Percentiles rank a stretch among this genome's conserved stretches.
Evolutionary conservation across 2,329 filamentous ascomycete genomes (phyloP).

Genomic region (Colletotrichum godetiae): DNA sequence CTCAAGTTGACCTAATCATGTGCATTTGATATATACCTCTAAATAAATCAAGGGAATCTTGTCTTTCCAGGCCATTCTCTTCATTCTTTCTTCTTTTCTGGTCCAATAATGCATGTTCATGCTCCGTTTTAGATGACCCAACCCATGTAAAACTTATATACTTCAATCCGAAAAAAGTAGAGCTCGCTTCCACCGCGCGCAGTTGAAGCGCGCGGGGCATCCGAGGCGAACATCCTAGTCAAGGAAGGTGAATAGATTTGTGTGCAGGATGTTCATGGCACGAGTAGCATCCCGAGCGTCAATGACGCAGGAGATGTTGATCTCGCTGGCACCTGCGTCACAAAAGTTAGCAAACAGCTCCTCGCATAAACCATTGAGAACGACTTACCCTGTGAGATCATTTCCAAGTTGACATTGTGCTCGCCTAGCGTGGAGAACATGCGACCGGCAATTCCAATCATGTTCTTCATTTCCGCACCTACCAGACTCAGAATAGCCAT

Average conservation of each 20-base stretch:
- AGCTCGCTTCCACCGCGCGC: slow-evolving; percentile 5
- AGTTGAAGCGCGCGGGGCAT: background rate
- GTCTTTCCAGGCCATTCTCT: slow-evolving; percentile 14
- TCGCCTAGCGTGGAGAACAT: slow-evolving; percentile 97
- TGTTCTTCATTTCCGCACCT: slow-evolving; percentile 96
- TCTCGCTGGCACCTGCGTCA: slow-evolving; percentile 89
- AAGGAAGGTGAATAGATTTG: slow-evolving; percentile 95
- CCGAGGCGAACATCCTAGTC: slow-evolving; percentile 62
- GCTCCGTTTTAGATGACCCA: background rate
- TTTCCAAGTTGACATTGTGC: slow-evolving; percentile 96
- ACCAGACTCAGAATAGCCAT: slow-evolving; percentile 98
- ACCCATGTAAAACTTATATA: background rate
- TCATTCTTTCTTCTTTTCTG: background rate
- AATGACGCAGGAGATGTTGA: slow-evolving; percentile 99
- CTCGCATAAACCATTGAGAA: slow-evolving; percentile 57
- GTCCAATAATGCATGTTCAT: slow-evolving; percentile 9
- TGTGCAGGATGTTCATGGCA: slow-evolving; percentile 96
- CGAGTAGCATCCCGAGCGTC: slow-evolving; percentile 90
- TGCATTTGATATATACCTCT: background rate
- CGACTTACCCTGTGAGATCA: slow-evolving; percentile 93
- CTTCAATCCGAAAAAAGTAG: slow-evolving; percentile 10
- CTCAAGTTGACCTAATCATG: background rate
- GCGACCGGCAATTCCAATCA: slow-evolving; percentile 90
- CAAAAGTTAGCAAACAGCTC: slow-evolving; percentile 38
- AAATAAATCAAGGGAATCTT: background rate